Evolutionary conservation across 352 stramenopile genomes (phyloP), one percentile per base, ranked within the genome.

Genomic region (Pythium graminicola): DNA sequence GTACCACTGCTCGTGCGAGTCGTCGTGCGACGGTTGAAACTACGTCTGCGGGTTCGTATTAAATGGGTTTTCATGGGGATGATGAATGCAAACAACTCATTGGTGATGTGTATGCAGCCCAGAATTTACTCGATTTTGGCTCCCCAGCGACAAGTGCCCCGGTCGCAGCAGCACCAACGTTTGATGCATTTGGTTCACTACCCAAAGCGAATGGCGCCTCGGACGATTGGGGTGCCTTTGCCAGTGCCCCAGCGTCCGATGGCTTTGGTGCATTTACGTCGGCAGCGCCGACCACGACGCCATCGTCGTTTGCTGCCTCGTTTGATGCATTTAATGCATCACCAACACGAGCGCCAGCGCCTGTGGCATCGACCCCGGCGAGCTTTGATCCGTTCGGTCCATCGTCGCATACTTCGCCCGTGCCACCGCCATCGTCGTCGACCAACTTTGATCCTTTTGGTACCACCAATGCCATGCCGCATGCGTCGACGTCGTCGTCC

Each of bases 41-140:
- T n/a, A n/a, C n/a, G n/a, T n/a, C n/a, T n/a, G n/a, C n/a, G n/a
- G n/a, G n/a, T n/a, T n/a, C n/a, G n/a, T n/a, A n/a, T n/a, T n/a
- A n/a, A n/a, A n/a, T n/a, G n/a, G n/a, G n/a, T n/a, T n/a, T n/a
- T n/a, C n/a, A n/a, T n/a, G n/a, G n/a, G n/a, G n/a, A n/a, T n/a
- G n/a, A n/a, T n/a, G n/a, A n/a, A n/a, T n/a, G n/a, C n/a, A n/a
- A n/a, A n/a, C n/a, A n/a, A n/a, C n/a, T n/a, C n/a, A n/a, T n/a
- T n/a, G n/a, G n/a, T n/a, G n/a, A n/a, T n/a, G n/a, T n/a, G n/a
- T n/a, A n/a, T n/a, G 44, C 44, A 36, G 36, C 65, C 17, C 59
- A 62, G 13, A 88, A 88, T 28, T 50, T 86, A 43, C 62, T 89
- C 17, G 76, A 86, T 57, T 84, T 84, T 60, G 60, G 68, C 23